Conservation (phyloP, 148 eudicot genomes). For the Nyssa sinensis region DNA sequence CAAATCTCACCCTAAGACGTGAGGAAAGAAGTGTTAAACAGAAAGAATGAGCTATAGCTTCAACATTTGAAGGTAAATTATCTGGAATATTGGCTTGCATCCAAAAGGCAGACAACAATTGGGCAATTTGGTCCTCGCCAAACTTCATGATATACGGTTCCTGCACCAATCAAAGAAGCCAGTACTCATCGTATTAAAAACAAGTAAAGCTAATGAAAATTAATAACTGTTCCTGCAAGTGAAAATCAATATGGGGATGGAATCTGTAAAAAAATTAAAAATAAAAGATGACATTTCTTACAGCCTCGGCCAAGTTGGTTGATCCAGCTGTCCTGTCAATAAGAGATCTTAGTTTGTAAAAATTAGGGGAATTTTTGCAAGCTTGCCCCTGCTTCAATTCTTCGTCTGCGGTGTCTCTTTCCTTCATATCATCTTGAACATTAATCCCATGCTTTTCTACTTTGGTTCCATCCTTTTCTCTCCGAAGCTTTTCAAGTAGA, state of each 20-base stretch:
- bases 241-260: neutral
- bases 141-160: slow-evolving; percentile 67
- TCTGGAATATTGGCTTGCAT: slow-evolving; percentile 83
- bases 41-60: slow-evolving; percentile 90
- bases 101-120: slow-evolving; percentile 85
- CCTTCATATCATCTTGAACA: slow-evolving; percentile 46
- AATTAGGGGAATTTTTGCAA: slow-evolving; percentile 62
- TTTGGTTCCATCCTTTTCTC: slow-evolving; percentile 49
- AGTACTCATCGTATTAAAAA: neutral
- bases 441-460: slow-evolving; percentile 34
- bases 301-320: slow-evolving; percentile 46
- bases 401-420: slow-evolving; percentile 42
- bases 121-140: slow-evolving; percentile 78
- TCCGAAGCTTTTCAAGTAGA: slow-evolving; percentile 80
- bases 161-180: slow-evolving; percentile 32
- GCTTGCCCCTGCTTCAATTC: slow-evolving; percentile 58
- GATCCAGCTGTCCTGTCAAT: slow-evolving; percentile 63
- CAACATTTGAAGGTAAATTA: slow-evolving; percentile 74
- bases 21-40: slow-evolving; percentile 70
- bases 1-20: slow-evolving; percentile 56
- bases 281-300: slow-evolving; percentile 15
- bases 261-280: neutral
- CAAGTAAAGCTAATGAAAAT: too few relatives aligned
- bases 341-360: slow-evolving; percentile 59
- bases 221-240: neutral